Evolutionary conservation across 2,329 filamentous ascomycete species (phyloP).

Genomic region (Chaetothyriales sp.): DNA sequence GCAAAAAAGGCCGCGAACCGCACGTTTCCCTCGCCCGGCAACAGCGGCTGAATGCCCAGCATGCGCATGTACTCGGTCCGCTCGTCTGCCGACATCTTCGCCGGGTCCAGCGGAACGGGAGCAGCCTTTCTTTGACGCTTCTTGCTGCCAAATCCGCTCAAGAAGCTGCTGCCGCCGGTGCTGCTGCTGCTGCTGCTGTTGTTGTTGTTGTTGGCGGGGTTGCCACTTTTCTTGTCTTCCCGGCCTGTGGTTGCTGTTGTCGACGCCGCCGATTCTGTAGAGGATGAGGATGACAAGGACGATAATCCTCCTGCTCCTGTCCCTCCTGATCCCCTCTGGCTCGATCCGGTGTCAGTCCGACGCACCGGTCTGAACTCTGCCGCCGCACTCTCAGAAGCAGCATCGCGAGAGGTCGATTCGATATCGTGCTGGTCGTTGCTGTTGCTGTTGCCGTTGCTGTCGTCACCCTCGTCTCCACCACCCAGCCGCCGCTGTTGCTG

Average conservation of each 20-base stretch:
- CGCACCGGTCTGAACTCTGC: neutral
- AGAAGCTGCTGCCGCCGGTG: neutral
- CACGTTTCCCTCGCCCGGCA: slow-evolving; percentile 35
- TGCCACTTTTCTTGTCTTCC: slow-evolving; percentile 21
- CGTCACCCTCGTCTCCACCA: slow-evolving; percentile 13
- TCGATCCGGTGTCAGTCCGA: slow-evolving; percentile 11
- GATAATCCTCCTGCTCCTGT: neutral
- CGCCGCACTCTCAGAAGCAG: slow-evolving; percentile 5
- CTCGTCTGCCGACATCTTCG: slow-evolving; percentile 1
- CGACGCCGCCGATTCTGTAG: neutral
- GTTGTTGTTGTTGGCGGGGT: neutral
- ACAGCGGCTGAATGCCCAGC: slow-evolving; percentile 4
- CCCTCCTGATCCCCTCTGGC: slow-evolving; percentile 1
- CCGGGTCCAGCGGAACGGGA: neutral
- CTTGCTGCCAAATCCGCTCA: neutral
- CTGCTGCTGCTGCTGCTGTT: neutral
- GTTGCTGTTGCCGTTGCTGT: slow-evolving; percentile 14
- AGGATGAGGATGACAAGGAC: no score
- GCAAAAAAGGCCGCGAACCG: slow-evolving; percentile 62
- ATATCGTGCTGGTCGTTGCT: slow-evolving; percentile 9
- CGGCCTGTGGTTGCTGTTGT: slow-evolving; percentile 1
- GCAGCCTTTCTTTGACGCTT: neutral
- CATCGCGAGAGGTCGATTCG: slow-evolving; percentile 11
- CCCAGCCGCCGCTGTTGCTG: slow-evolving; percentile 12
- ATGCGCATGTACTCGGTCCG: slow-evolving; percentile 4